phyloP scores from a whole-genome alignment of 2,329 filamentous ascomycete species.

The Akanthomyces uredinophilus region DNA sequence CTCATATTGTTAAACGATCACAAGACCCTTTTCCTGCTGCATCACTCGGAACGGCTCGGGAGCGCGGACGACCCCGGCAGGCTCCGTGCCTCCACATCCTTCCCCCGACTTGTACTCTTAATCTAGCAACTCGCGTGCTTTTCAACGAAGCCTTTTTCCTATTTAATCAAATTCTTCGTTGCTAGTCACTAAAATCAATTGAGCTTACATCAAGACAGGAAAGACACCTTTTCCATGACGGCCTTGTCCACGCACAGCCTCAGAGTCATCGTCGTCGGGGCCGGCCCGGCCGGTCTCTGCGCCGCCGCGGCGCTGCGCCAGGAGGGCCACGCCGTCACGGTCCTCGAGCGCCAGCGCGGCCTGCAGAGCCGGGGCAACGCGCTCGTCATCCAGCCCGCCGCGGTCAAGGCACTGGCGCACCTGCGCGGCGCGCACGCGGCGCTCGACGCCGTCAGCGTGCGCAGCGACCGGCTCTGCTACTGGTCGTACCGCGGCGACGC shows the following conservation, averaged over 20 bases:
- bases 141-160: too few relatives aligned
- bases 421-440: slow-evolving; percentile 9
- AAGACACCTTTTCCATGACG: not conserved
- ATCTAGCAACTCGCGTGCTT: not conserved
- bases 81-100: not conserved
- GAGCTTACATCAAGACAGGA: too few relatives aligned
- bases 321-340: slow-evolving; percentile 10
- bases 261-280: slow-evolving; percentile 8
- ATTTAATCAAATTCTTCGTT: not conserved
- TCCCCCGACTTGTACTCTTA: not conserved
- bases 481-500: slow-evolving; percentile 10
- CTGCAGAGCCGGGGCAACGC: slow-evolving; percentile 6
- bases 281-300: slow-evolving; percentile 12
- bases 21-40: not conserved
- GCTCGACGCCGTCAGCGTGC: not conserved
- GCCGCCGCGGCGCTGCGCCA: slow-evolving; percentile 2
- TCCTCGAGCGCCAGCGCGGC: slow-evolving; percentile 2
- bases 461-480: slow-evolving; percentile 2
- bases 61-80: not conserved
- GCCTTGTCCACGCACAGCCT: not conserved
- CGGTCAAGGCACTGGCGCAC: not conserved
- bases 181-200: too few relatives aligned
- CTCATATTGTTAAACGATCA: not conserved
- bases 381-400: slow-evolving; percentile 12
- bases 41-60: not conserved